A percentile compares a stretch with the other conserved stretches of the same genome.
Evolutionary conservation across 345 rosid genomes (phyloP).

Genomic region (Eutrema yunnanense): DNA sequence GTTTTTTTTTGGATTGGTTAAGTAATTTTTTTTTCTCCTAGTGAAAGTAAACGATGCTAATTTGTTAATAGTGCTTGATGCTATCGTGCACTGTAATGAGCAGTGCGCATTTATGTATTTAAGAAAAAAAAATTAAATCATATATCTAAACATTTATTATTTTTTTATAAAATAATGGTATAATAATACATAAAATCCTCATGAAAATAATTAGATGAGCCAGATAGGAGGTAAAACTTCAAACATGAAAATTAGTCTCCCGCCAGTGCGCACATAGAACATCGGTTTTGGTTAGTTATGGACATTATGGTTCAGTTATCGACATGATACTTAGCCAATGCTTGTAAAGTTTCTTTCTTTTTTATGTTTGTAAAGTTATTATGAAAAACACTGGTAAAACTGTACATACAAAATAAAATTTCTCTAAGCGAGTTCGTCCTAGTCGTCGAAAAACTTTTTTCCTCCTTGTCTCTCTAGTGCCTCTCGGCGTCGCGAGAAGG

Average conservation of each 20-base stretch:
- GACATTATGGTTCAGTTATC: too few species aligned
- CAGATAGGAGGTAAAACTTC: slow-evolving; percentile 15
- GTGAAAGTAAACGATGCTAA: slow-evolving; percentile 30
- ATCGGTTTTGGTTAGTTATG: too few species aligned
- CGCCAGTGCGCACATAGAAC: slow-evolving; percentile 5
- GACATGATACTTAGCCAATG: too few species aligned
- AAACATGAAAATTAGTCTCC: slow-evolving; percentile 13
- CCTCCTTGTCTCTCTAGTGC: too few species aligned
- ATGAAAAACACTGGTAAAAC: too few species aligned
- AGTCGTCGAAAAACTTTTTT: too few species aligned
- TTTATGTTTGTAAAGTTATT: too few species aligned
- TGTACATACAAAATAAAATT: too few species aligned
- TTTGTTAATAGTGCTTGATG: slow-evolving; percentile 21
- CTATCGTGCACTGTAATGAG: slow-evolving; percentile 30
- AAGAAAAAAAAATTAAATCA: background rate
- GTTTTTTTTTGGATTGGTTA: slow-evolving; percentile 1
- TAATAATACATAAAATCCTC: background rate
- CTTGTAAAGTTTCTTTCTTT: too few species aligned
- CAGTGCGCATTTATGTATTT: slow-evolving; percentile 14
- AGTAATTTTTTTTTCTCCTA: slow-evolving; percentile 7
- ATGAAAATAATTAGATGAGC: background rate
- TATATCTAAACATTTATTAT: background rate
- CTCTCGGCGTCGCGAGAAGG: too few species aligned
- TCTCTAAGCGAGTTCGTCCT: too few species aligned
- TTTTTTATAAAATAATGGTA: too few species aligned